Evolutionary conservation across 176 grass and related monocot species (phyloP), one percentile per base, ranked within the genome.

Genomic region (Typha latifolia): DNA sequence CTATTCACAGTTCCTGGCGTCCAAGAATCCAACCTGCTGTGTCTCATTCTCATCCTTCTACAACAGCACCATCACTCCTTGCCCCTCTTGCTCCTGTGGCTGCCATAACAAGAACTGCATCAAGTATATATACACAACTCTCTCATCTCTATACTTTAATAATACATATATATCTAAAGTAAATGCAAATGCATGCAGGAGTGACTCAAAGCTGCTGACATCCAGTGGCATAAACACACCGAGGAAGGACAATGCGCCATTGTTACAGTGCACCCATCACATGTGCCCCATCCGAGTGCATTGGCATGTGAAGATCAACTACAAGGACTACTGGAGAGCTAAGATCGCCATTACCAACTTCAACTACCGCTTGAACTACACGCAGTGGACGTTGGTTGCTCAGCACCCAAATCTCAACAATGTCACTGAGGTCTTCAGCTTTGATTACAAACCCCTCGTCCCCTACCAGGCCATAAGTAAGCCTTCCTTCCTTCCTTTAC

Each of bases 31-130:
- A 1, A 77, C 80, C 27, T 97, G 89, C 71, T 97, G 89, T 59
- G 89, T 97, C 57, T 97, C 94, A 52, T 84, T 97, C 73, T 97
- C 94, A n/a, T 87, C 88, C 78, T 97, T 92, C 85, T 97, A 97
- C 72, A 97, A 97, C 57, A 69, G 51, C 79, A 97, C 94, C 66
- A 97, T 97, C 68, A 73, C 87, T 34, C 85, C 88, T 0, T 97
- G 94, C 78, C 61, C 81, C 51, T 19, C 51, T 26, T 97, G 94
- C 72, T 76, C 89, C 5, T 97, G 94, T 72, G 89, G 94, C 24
- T 97, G 93, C 79, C 69, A 85, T 22, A 84, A 84, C 80, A 92
- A 97, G 26, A 88, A 62, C 68, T 97, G 89, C 81, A 83, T 89
- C 73, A 72, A 71, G 90, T 88, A 29, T 3, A 29, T 3, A 78